Base-by-base conservation (phyloP, 2,329 filamentous ascomycete genomes). In the Ophiostoma angusticollis region DNA sequence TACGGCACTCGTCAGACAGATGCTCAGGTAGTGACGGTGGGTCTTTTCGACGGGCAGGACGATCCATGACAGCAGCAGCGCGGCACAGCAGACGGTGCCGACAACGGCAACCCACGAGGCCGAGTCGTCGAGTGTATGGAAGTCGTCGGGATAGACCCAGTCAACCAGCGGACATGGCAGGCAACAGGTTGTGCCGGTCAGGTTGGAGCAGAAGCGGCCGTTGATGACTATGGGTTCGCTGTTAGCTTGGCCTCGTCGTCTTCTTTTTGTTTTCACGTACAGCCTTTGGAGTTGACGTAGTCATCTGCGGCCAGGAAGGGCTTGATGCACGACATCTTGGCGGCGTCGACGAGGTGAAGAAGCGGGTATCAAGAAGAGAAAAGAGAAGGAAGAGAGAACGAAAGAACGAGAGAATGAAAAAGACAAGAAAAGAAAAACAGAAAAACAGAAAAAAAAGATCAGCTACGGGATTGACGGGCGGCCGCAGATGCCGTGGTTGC, bases 1-100 rank as follows among this genome's bases (percentile, higher is more conserved):
- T 29, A 89, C 75, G 5, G 75, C 83, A 31, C 83, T 59, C 5
- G 84, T 81, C 37, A 96, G 66, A 56, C 85, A 91, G 47, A 95
- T 80, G 54, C 84, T 95, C 27, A 98, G 67, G 54, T 96, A 96
- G 58, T 98, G 91, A 38, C 87, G 78, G 53, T 85, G 77, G 6
- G 91, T 95, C 64, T 84, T 89, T 51, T 93, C 85, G 18, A 84
- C 75, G 0, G 91, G 87, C 17, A 98, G 66, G 12, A 80, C 67
- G 4, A 75, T 63, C 68, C 86, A 96, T 6, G 85, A 93, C 6
- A 84, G 37, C 13, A 96, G 63, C 40, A 96, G 65, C 53, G 91
- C 89, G 13, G 77, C 53, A 45, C 82, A 80, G 50, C 81, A 76
- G 34, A 80, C 60, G 30, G 86, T 69, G 39, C 84, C 77, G 9